Percentiles rank a stretch among this genome's conserved stretches.
phyloP scores from a whole-genome alignment of 148 eudicot genomes.

The Cornus suecica region DNA sequence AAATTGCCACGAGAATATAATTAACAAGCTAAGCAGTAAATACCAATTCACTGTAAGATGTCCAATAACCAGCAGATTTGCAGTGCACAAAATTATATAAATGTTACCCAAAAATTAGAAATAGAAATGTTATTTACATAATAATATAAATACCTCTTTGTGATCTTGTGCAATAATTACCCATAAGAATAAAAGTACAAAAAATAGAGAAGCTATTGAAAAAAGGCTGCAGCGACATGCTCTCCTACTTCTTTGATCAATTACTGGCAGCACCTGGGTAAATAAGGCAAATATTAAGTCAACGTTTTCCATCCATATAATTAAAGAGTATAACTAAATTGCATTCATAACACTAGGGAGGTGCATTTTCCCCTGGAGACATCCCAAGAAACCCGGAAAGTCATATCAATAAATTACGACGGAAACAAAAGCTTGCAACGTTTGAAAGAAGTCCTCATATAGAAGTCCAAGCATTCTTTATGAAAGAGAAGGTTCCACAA shows the following conservation, averaged over 20 bases:
- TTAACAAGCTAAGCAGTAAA: background rate
- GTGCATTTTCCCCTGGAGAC: background rate
- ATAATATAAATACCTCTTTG: constrained; percentile 31
- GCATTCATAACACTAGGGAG: background rate
- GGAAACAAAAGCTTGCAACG: background rate
- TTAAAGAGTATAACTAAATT: constrained; percentile 1
- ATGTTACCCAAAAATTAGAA: background rate
- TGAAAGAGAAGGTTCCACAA: too few relatives aligned
- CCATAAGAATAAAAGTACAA: constrained; percentile 35
- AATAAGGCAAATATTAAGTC: constrained; percentile 1
- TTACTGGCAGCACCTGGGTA: constrained; percentile 30
- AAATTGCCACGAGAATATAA: background rate
- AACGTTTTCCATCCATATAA: background rate
- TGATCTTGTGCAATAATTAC: constrained; percentile 28
- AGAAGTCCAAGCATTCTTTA: too few relatives aligned
- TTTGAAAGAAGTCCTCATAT: background rate
- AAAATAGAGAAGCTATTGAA: constrained; percentile 34
- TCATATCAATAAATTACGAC: background rate
- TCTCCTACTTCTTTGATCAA: constrained; percentile 41
- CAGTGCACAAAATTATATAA: background rate
- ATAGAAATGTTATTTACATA: background rate
- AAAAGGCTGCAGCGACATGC: constrained; percentile 35
- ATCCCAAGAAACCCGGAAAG: background rate
- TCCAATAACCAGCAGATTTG: background rate
- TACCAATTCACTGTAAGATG: background rate